phyloP scores from a whole-genome alignment of 208 protist genomes.

The Wallacemonas sp. region DNA sequence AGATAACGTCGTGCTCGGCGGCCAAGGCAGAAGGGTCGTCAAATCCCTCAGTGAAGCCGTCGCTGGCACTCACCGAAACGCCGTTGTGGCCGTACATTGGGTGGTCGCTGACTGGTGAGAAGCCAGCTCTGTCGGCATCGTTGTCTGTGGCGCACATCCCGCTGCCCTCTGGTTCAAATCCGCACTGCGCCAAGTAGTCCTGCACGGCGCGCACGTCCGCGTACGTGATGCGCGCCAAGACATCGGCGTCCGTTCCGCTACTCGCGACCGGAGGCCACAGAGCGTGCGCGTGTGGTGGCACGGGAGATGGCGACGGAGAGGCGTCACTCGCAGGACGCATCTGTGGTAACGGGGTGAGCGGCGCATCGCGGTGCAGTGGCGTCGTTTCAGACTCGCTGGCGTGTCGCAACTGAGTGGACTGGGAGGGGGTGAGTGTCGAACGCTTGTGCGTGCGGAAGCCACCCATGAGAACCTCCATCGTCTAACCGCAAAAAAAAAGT shows the following conservation, averaged over 20 bases:
- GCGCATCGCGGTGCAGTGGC: background rate
- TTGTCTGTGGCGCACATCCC: too few relatives aligned
- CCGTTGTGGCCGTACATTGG: background rate
- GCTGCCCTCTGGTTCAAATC: too few relatives aligned
- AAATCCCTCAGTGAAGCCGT: background rate
- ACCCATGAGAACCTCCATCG: slow-evolving; percentile 1
- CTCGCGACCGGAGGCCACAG: too few relatives aligned
- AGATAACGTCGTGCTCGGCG: slow-evolving; percentile 3
- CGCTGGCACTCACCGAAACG: background rate
- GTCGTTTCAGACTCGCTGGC: background rate
- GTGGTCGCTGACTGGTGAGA: too few relatives aligned
- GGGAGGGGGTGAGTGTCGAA: background rate
- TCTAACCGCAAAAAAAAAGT: background rate
- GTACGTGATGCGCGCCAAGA: slow-evolving; percentile 10
- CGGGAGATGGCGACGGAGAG: too few relatives aligned
- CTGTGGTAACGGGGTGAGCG: background rate
- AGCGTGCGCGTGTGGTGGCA: too few relatives aligned
- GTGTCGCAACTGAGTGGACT: background rate
- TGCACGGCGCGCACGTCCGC: slow-evolving; percentile 17
- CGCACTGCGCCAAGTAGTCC: slow-evolving; percentile 9
- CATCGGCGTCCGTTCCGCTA: too few relatives aligned
- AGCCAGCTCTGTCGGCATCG: too few relatives aligned
- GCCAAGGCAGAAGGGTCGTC: background rate
- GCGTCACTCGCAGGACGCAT: too few relatives aligned
- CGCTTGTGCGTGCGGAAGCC: slow-evolving; percentile 8